Evolutionary conservation across 371 early-diverging fungal species (phyloP), one percentile per base, ranked within the genome.

Genomic region (Coemansia sp.): DNA sequence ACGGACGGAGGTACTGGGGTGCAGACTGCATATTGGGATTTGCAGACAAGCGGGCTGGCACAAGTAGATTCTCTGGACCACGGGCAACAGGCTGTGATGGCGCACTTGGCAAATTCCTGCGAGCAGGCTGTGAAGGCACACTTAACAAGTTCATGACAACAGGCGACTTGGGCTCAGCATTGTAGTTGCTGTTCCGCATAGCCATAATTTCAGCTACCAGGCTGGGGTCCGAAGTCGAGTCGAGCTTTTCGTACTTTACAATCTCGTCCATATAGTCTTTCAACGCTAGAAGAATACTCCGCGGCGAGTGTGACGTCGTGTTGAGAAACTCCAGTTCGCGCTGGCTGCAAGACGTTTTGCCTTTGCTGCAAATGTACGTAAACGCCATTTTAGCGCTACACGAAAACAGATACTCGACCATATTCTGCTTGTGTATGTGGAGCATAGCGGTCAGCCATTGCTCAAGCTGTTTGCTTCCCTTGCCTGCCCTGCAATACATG

Each of bases 391-490:
- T 51, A 20, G 28, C 3, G 11, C 62, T 64, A 37, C 74, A 74
- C 11, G 42, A 9, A 9, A 23, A 44, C 21, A 74, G 33, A 26
- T 69, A 73, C 9, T 48, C 11, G 1, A 65, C 51, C 70, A 73
- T 69, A 2, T 62, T 39, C 25, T 26, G 20, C 11, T 30, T 50
- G 30, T 73, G 74, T 2, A 42, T 57, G 23, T 60, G 50, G 23
- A 73, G 59, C 74, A 73, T 73, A 2, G 62, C 62, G 8, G 42
- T 47, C 2, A 65, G 57, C 74, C 74, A 73, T 37, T 73, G 74
- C 48, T 73, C 70, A 1, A 73, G 59, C 12, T 65, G 59, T 47
- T 70, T 73, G 59, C 39, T 65, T 14, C 51, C 56, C 12, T 42
- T 30, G 6, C 60, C 47, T 1, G 59, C 23, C 44, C 48, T 60